Evolutionary conservation across 2,329 filamentous ascomycete species (phyloP), one percentile per base, ranked within the genome.

Genomic region (Capronia coronata): DNA sequence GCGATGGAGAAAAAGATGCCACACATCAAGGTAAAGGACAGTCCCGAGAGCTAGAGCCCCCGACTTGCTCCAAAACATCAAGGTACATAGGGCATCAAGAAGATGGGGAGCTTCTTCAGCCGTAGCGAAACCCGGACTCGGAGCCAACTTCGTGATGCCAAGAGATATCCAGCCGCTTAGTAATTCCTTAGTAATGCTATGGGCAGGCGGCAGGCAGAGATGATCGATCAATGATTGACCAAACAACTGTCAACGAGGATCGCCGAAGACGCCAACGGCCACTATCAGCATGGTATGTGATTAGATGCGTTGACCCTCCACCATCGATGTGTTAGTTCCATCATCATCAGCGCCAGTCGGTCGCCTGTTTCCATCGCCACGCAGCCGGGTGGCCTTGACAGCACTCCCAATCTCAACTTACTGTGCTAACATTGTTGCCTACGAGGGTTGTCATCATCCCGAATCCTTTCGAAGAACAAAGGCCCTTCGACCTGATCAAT

Each of bases 1-100:
- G 43, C 47, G 8, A 52, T n/a, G 18, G 57, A 59, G 27, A 56
- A 62, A 82, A 74, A 60, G 83, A 81, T 1, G 79, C 81, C 1
- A 79, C 80, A 57, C 80, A 76, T 80, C 22, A 43, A 39, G 35
- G 13, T 27, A 27, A 27, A 27, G 5, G 25, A 27, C 25, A n/a
- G n/a, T n/a, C n/a, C n/a, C n/a, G n/a, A n/a, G n/a, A n/a, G n/a
- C n/a, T n/a, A n/a, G n/a, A n/a, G n/a, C n/a, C n/a, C n/a, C n/a
- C n/a, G n/a, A n/a, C n/a, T n/a, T n/a, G n/a, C n/a, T n/a, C n/a
- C n/a, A n/a, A n/a, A n/a, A n/a, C n/a, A n/a, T n/a, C n/a, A n/a
- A n/a, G n/a, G n/a, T n/a, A n/a, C n/a, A n/a, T n/a, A n/a, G n/a
- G n/a, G n/a, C n/a, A n/a, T n/a, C n/a, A n/a, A n/a, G n/a, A n/a